Evolutionary conservation across 257 asterid species (phyloP).

Genomic region (Solanum chilense): DNA sequence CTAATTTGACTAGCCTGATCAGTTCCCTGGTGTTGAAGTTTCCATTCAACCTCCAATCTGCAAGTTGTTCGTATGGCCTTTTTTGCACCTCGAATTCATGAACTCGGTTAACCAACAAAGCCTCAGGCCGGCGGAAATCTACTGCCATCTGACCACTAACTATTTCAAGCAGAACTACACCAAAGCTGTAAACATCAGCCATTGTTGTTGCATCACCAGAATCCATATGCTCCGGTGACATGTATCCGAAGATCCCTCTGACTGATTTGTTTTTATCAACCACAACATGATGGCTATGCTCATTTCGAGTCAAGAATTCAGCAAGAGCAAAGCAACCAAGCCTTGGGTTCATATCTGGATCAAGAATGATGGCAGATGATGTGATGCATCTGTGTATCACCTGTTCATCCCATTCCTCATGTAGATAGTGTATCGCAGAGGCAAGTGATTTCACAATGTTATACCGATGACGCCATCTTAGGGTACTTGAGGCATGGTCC

Average conservation of each 20-base stretch:
- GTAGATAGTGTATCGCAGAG: slow-evolving; percentile 75
- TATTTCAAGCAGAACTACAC: slow-evolving; percentile 77
- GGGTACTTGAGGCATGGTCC: background rate
- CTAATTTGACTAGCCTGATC: slow-evolving; percentile 59
- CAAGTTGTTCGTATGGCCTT: slow-evolving; percentile 42
- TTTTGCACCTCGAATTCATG: slow-evolving; percentile 34
- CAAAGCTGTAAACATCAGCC: slow-evolving; percentile 92
- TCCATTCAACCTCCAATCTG: slow-evolving; percentile 60
- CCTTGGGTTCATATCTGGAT: slow-evolving; percentile 72
- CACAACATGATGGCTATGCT: slow-evolving; percentile 45
- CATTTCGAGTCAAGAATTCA: slow-evolving; percentile 75
- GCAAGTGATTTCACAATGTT: slow-evolving; percentile 70
- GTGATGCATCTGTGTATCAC: slow-evolving; percentile 87
- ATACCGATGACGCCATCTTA: slow-evolving; percentile 60
- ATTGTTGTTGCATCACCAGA: slow-evolving; percentile 71
- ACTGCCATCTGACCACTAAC: slow-evolving; percentile 74
- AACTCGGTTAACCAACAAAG: slow-evolving; percentile 44
- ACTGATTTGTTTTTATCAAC: slow-evolving; percentile 45
- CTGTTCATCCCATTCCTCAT: slow-evolving; percentile 98
- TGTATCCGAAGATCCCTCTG: slow-evolving; percentile 79
- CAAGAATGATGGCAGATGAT: slow-evolving; percentile 68
- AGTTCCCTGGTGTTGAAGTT: slow-evolving; percentile 42
- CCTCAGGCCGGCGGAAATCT: slow-evolving; percentile 57
- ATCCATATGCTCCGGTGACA: slow-evolving; percentile 74
- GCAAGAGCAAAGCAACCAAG: slow-evolving; percentile 88